A percentile compares a stretch with the other conserved stretches of the same genome.
Conservation (phyloP, 345 rosid genomes). For the Citrus hindsii region DNA sequence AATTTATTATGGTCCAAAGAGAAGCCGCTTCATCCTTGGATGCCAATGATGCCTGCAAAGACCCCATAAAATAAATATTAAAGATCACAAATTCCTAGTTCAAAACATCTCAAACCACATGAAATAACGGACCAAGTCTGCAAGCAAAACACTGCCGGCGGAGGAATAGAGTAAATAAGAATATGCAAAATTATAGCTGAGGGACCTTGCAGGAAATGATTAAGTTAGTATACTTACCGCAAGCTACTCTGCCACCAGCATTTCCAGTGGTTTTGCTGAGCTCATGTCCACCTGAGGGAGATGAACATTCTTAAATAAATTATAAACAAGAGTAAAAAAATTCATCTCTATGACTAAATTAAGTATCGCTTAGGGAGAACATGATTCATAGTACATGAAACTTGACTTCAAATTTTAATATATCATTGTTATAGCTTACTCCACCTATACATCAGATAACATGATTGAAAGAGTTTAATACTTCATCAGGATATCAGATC, state of each 20-base stretch:
- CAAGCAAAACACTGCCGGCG: background rate
- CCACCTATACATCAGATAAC: background rate
- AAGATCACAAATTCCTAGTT: background rate
- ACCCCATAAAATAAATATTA: no score
- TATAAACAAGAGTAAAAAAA: background rate
- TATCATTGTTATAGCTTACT: background rate
- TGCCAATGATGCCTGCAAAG: background rate
- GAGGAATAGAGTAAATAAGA: background rate
- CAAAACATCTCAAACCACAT: no score
- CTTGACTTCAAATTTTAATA: background rate
- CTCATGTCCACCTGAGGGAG: constrained; percentile 22
- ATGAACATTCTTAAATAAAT: background rate
- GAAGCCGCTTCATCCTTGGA: background rate
- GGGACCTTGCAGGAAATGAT: background rate
- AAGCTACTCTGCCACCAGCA: constrained; percentile 78
- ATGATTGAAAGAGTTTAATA: background rate
- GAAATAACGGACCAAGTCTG: background rate
- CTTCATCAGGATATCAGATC: background rate
- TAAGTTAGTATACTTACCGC: background rate
- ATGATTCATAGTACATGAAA: background rate
- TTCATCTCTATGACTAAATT: background rate
- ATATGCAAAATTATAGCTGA: background rate
- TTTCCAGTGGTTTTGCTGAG: constrained; percentile 92
- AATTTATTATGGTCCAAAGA: background rate
- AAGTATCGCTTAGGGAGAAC: background rate